Conservation (phyloP, 805 yeast genomes). For the Candida dajiaensis region DNA sequence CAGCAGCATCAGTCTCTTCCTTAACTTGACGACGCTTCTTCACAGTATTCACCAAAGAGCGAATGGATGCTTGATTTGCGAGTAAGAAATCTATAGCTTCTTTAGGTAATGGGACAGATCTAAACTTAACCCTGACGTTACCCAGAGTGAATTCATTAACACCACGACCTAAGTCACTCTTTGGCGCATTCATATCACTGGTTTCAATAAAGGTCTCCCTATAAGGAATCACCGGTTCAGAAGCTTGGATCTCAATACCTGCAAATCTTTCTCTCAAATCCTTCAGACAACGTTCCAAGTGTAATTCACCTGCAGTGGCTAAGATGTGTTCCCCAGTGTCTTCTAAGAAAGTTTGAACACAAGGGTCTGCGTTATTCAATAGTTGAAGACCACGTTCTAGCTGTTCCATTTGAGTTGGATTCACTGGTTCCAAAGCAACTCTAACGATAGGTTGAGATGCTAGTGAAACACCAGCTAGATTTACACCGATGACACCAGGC, state of each 20-base stretch:
- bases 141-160: slow-evolving; percentile 46
- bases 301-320: slow-evolving; percentile 95
- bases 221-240: slow-evolving; percentile 92
- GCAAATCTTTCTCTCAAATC: slow-evolving; percentile 91
- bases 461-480: slow-evolving; percentile 67
- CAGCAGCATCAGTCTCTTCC: slow-evolving; percentile 14
- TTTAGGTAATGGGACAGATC: slow-evolving; percentile 50
- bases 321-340: slow-evolving; percentile 91
- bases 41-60: slow-evolving; percentile 25
- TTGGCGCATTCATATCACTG: slow-evolving; percentile 47
- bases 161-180: slow-evolving; percentile 44
- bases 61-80: slow-evolving; percentile 39
- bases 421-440: slow-evolving; percentile 92
- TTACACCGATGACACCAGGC: slow-evolving; percentile 54
- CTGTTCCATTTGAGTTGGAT: slow-evolving; percentile 72
- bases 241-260: slow-evolving; percentile 76
- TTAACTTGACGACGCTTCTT: slow-evolving; percentile 10
- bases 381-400: slow-evolving; percentile 74
- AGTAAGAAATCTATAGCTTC: slow-evolving; percentile 43
- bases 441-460: slow-evolving; percentile 88
- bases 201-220: slow-evolving; percentile 68
- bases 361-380: slow-evolving; percentile 88
- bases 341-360: slow-evolving; percentile 79
- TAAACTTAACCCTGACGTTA: slow-evolving; percentile 35
- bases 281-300: slow-evolving; percentile 87